Evolutionary conservation across 2,329 filamentous ascomycete genomes (phyloP), one percentile per base, ranked within the genome.

Genomic region (Metarhizium humberi): DNA sequence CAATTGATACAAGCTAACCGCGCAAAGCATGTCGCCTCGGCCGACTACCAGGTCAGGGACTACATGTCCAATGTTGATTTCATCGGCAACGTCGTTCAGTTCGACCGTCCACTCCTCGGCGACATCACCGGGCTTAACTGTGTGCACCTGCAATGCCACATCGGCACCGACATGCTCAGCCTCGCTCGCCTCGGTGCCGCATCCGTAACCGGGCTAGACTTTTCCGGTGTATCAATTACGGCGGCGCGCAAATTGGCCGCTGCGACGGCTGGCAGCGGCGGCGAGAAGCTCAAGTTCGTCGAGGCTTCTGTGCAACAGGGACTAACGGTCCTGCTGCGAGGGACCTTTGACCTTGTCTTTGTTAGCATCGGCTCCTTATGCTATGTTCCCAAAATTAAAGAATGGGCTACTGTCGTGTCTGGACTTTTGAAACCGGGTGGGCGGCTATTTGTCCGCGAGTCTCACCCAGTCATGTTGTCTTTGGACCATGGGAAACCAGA

Each of bases 61-160:
- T 59, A 54, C 45, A 47, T 59, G 48, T 48, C 53, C 49, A 18
- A 50, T 7, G 56, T 57, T 3, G 54, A 34, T 34, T 34, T 56
- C 32, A 34, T 34, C 32, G 32, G 32, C 1, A 34, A 34, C 2
- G 6, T 34, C 7, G 10, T 34, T n/a, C 18, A 34, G 13, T 58
- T 59, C 36, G 56, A 59, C 54, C 14, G 43, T 14, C 56, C 56
- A 42, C 47, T 50, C 14, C 47, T 60, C 20, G 55, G 53, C 14
- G n/a, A 52, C 49, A 29, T 58, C 7, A 32, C 52, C 6, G 56
- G 54, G 18, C 50, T 58, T 29, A 38, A 56, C 36, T 55, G 52
- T 50, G 57, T 52, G 1, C 59, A 60, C 43, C 54, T 60, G 11
- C 59, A 60, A 50, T 60, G 59, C 56, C 59, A 60, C 55, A 60